These are phyloP conservation scores for Harringtonia lauricola DNA, from an alignment of 2,329 filamentous ascomycete genomes.

Conservation along the genomic window DNA sequence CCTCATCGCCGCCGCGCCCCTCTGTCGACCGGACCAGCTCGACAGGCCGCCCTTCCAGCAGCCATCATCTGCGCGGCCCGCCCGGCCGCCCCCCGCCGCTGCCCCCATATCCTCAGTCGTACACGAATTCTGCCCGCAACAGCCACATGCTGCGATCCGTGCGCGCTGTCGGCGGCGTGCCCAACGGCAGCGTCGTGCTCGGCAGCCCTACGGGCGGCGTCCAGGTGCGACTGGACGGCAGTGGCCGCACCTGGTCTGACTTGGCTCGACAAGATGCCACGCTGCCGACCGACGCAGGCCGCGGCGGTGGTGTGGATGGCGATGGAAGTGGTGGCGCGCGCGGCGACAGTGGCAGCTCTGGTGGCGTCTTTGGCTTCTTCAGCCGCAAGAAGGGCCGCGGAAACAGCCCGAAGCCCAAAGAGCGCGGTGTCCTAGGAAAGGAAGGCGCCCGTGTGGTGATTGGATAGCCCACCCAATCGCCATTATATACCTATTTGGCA, in stretches of 20 bases:
- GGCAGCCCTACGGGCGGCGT: conserved; percentile 73
- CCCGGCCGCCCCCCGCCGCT: conserved; percentile 25
- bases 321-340: conserved; percentile 34
- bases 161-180: conserved; percentile 22
- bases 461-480: too few relatives aligned
- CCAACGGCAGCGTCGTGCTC: conserved; percentile 55
- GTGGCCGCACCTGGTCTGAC: conserved; percentile 71
- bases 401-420: conserved; percentile 87
- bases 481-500: too few relatives aligned
- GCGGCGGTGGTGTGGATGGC: conserved; percentile 30
- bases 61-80: conserved; percentile 12
- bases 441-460: conserved; percentile 82
- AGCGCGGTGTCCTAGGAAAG: conserved; percentile 87
- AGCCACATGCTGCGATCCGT: conserved; percentile 2
- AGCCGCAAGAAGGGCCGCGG: conserved; percentile 82
- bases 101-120: conserved; percentile 36
- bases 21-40: conserved; percentile 8
- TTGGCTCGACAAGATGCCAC: conserved; percentile 76
- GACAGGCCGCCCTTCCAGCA: conserved; percentile 16
- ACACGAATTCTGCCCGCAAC: conserved; percentile 20
- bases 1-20: conserved; percentile 1
- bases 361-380: conserved; percentile 82
- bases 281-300: conserved; percentile 54
- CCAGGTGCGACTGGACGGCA: conserved; percentile 82
- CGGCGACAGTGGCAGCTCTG: conserved; percentile 40